Conservation (phyloP, 768 basidiomycete genomes). For the Phylloporus sp. region DNA sequence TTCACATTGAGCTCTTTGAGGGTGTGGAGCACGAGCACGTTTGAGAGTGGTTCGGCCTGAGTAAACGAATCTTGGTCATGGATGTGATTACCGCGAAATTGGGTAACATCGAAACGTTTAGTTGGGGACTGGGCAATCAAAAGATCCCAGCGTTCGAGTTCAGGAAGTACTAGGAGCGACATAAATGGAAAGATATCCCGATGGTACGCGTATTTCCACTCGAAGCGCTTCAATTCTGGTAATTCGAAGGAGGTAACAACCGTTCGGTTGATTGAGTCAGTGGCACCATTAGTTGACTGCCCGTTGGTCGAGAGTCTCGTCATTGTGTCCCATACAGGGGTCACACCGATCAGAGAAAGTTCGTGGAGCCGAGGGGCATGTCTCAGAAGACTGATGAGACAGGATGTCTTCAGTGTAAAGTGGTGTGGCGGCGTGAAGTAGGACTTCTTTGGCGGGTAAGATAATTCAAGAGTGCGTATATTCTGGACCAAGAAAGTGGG, state of each 20-base stretch:
- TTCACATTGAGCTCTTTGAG: conserved; percentile 44
- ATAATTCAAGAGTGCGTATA: conserved; percentile 41
- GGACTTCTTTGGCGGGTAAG: conserved; percentile 33
- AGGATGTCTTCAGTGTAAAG: conserved; percentile 38
- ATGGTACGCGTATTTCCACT: conserved; percentile 45
- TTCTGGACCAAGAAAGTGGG: conserved; percentile 36
- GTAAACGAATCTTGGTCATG: conserved; percentile 29
- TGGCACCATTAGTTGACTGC: conserved; percentile 3
- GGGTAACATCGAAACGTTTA: conserved; percentile 25
- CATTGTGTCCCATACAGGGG: conserved; percentile 37
- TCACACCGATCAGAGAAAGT: conserved; percentile 40
- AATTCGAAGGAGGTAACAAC: conserved; percentile 31
- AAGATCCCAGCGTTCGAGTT: conserved; percentile 42
- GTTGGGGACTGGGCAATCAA: conserved; percentile 35
- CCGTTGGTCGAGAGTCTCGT: conserved; percentile 11
- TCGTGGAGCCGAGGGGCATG: conserved; percentile 40
- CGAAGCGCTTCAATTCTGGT: conserved; percentile 38
- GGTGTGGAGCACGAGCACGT: conserved; percentile 22
- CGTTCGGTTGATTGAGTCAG: conserved; percentile 3
- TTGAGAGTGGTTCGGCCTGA: conserved; percentile 25
- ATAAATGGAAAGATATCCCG: conserved; percentile 42
- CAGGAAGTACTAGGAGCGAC: conserved; percentile 38
- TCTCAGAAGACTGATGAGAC: conserved; percentile 35
- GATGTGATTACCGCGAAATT: conserved; percentile 30
- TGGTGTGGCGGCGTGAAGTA: conserved; percentile 22